Base-by-base conservation (phyloP, 371 early-diverging fungal species). In the Ordospora pajunii region DNA sequence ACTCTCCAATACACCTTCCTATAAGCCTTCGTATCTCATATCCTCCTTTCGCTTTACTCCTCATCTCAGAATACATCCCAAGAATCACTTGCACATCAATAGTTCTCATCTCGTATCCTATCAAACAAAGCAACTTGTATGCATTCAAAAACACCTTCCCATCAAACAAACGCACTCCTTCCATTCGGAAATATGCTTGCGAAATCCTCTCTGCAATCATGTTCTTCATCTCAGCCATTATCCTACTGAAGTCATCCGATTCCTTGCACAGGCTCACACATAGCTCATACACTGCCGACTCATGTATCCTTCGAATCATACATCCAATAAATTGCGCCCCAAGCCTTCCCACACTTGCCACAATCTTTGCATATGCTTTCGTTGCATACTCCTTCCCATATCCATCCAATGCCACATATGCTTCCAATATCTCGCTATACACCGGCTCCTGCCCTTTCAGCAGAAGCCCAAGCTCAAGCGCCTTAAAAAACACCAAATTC, bases 31-130 rank as follows among this genome's bases (percentile, higher is more conserved):
- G 63, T 21, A 73, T 63, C 5, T 37, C 32, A n/a, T 9, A 12
- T 11, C 19, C 27, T 9, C 22, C 14, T 21, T 50, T 63, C 25
- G 63, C 25, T 17, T 1, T 14, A 0, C 19, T 32, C 23, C 63
- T 73, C 37, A 50, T 14, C 40, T 73, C 73, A 2, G 17, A 48
- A 44, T 49, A 64, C 12, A 64, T 64, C 46, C 43, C 27, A 27
- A 73, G 46, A 64, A 65, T 51, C n/a, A 62, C 54, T 22, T 63
- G 50, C 27, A 73, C 63, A 43, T 63, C 51, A 17, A 12, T 17
- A 14, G 43, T 17, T 11, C 9, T 50, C 37, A 71, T 48, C 22
- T 43, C 44, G 27, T 64, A 49, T 21, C 65, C 65, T 37, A 64
- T 49, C 21, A 73, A 17, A 19, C 42, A 40, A 32, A 73, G 50